Conservation (phyloP, 2,329 filamentous ascomycete species). For the Ramularia endophylla region DNA sequence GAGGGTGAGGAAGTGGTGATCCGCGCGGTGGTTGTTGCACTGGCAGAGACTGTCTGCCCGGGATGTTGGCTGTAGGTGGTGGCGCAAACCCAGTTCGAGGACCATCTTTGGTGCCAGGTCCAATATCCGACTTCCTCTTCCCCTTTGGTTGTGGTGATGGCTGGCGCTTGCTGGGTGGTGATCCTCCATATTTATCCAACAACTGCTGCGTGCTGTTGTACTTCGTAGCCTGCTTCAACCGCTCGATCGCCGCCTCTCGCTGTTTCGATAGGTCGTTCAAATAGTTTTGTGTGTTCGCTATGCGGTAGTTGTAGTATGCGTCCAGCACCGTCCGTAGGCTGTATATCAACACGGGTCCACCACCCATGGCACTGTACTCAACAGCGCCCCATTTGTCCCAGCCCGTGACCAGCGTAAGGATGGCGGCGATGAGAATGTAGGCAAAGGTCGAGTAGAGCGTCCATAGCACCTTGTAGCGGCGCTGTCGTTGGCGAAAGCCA, state of each 20-base stretch:
- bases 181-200: constrained; percentile 85
- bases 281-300: constrained; percentile 60
- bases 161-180: constrained; percentile 37
- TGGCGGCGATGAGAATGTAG: constrained; percentile 79
- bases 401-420: constrained; percentile 78
- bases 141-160: constrained; percentile 34
- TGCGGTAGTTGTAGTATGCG: constrained; percentile 73
- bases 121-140: constrained; percentile 21
- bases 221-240: constrained; percentile 89
- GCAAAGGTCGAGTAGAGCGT: constrained; percentile 87
- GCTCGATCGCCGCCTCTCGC: constrained; percentile 81
- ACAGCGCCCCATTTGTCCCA: constrained; percentile 67
- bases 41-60: constrained; percentile 30
- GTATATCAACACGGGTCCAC: constrained; percentile 71
- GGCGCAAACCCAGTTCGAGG: constrained; percentile 54
- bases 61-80: constrained; percentile 62
- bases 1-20: constrained; percentile 40
- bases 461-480: constrained; percentile 77
- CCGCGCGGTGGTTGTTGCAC: constrained; percentile 11
- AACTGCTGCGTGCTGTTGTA: constrained; percentile 93
- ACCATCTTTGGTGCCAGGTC: constrained; percentile 13
- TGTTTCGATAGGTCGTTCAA: constrained; percentile 73
- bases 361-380: constrained; percentile 74
- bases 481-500: constrained; percentile 61
- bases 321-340: constrained; percentile 60